Evolutionary conservation across 2,329 filamentous ascomycete genomes (phyloP).

Genomic region (Colletotrichum ledebouriae): DNA sequence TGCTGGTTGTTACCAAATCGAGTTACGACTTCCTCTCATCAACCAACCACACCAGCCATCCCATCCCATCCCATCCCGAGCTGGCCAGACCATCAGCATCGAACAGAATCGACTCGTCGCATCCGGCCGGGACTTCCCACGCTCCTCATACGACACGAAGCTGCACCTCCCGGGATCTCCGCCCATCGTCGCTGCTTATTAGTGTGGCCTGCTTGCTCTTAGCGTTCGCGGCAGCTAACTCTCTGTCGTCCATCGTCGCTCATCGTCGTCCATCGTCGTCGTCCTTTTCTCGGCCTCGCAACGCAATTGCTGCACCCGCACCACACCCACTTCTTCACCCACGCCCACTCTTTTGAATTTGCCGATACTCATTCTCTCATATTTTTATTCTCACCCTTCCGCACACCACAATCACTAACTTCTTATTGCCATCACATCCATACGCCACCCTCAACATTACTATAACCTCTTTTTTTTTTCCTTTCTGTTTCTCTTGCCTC

Average conservation of each 20-base stretch:
- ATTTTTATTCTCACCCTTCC: constrained; percentile 9
- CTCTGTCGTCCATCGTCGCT: not conserved
- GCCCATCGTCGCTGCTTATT: constrained; percentile 28
- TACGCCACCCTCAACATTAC: constrained; percentile 22
- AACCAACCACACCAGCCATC: constrained; percentile 25
- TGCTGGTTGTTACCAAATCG: constrained; percentile 26
- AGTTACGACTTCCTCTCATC: constrained; percentile 11
- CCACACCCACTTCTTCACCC: constrained; percentile 39
- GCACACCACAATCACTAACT: constrained; percentile 7
- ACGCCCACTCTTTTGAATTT: constrained; percentile 29
- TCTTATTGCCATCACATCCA: constrained; percentile 34
- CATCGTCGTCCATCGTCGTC: constrained; percentile 11
- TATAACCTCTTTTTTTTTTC: constrained; percentile 4
- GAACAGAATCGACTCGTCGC: constrained; percentile 34
- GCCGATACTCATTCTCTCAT: constrained; percentile 15
- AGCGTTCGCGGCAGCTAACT: constrained; percentile 24
- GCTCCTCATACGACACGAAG: constrained; percentile 32
- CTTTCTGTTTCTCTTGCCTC: not conserved
- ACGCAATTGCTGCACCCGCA: constrained; percentile 30
- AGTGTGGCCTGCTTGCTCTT: constrained; percentile 15
- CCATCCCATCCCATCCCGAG: constrained; percentile 16
- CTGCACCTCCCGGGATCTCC: constrained; percentile 36
- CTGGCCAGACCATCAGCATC: constrained; percentile 23
- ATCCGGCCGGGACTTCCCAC: constrained; percentile 36
- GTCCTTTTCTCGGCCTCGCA: constrained; percentile 6